Evolutionary conservation across 2,329 filamentous ascomycete genomes (phyloP).

Genomic region (Davidsoniella australis): DNA sequence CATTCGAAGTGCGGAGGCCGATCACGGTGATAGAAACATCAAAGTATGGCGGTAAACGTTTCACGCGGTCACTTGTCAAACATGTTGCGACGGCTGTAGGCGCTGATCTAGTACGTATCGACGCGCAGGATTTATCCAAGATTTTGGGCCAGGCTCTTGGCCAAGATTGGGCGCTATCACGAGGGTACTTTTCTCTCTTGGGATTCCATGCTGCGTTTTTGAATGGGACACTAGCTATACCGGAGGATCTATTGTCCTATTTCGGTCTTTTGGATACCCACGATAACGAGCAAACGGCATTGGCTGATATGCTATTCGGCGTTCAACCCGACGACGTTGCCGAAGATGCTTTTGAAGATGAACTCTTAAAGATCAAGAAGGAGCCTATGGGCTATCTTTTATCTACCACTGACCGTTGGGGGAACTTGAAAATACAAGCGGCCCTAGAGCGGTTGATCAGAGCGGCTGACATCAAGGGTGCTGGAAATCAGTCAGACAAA

Average conservation of each 20-base stretch:
- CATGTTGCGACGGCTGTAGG: constrained; percentile 41
- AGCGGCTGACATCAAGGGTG: constrained; percentile 24
- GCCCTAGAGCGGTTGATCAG: constrained; percentile 39
- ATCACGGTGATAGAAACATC: constrained; percentile 23
- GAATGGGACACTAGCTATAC: constrained; percentile 30
- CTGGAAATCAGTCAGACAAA: constrained; percentile 22
- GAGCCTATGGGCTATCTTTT: constrained; percentile 18
- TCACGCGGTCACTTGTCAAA: constrained; percentile 36
- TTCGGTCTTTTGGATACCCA: constrained; percentile 7
- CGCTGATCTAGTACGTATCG: constrained; percentile 51
- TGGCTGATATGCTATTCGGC: constrained; percentile 10
- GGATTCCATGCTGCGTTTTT: constrained; percentile 39
- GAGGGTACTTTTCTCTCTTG: constrained; percentile 34
- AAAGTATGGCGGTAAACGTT: constrained; percentile 23
- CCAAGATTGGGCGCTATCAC: constrained; percentile 33
- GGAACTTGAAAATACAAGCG: constrained; percentile 42
- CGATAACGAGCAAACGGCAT: constrained; percentile 19
- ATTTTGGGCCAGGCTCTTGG: constrained; percentile 55
- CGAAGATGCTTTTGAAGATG: constrained; percentile 23
- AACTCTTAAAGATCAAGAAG: constrained; percentile 27
- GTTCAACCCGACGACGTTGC: constrained; percentile 6
- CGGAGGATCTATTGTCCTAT: constrained; percentile 17
- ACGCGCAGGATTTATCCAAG: constrained; percentile 52
- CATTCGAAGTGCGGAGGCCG: constrained; percentile 19
- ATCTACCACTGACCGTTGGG: constrained; percentile 34